These are phyloP conservation scores for Daldinia caldariorum DNA, from an alignment of 495 filamentous ascomycete species.

Conservation along the genomic window DNA sequence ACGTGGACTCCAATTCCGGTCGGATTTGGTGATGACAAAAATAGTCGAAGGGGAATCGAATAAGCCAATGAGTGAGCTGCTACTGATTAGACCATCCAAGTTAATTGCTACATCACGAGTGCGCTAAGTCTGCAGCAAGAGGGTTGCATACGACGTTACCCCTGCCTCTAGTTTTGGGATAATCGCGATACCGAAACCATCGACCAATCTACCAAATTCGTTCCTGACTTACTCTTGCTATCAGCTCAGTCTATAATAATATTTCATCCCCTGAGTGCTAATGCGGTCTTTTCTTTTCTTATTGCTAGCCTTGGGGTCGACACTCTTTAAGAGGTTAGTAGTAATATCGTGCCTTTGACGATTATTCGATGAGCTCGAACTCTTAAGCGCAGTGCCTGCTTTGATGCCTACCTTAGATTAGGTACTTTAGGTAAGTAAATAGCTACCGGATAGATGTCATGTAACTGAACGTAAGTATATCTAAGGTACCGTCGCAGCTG, in stretches of 20 bases:
- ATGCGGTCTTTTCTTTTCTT: too few species aligned
- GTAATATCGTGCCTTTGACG: background rate
- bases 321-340: background rate
- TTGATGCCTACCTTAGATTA: background rate
- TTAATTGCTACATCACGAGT: conserved; percentile 29
- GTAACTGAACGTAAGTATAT: too few species aligned
- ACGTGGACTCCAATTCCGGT: conserved; percentile 30
- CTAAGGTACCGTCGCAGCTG: too few species aligned
- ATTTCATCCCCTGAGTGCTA: too few species aligned
- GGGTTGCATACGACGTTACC: conserved; percentile 31
- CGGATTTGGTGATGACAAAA: conserved; percentile 30
- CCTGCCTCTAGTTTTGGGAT: conserved; percentile 11
- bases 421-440: background rate
- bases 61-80: conserved; percentile 15
- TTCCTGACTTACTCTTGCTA: conserved; percentile 13
- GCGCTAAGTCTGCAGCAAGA: conserved; percentile 27
- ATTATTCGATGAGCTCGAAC: background rate
- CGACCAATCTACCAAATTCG: background rate
- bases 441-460: too few species aligned
- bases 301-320: background rate
- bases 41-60: conserved; percentile 23
- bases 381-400: too few species aligned
- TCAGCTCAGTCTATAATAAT: background rate
- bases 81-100: conserved; percentile 19
- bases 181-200: conserved; percentile 26